Conservation (phyloP, 306 rosid species). For the Corylus americana region DNA sequence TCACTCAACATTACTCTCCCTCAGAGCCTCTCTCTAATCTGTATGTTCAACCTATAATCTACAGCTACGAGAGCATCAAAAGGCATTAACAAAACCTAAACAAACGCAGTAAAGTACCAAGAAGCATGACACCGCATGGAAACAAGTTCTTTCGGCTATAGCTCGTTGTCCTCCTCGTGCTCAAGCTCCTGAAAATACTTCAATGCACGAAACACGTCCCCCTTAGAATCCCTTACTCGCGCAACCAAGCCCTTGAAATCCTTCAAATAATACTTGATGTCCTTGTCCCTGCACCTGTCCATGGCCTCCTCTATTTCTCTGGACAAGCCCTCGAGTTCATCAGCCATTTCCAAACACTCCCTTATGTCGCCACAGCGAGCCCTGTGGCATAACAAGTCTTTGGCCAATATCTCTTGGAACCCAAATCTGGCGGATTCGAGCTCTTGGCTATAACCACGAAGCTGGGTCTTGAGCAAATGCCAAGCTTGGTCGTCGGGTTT, state of each 20-base stretch:
- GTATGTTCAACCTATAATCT: not conserved
- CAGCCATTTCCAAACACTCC: slow-evolving; percentile 16
- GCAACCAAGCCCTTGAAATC: slow-evolving; percentile 3
- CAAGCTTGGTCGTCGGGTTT: slow-evolving; percentile 12
- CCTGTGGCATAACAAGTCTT: slow-evolving; percentile 3
- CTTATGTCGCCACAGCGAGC: not conserved
- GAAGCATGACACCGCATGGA: not conserved
- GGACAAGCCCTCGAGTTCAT: slow-evolving; percentile 7
- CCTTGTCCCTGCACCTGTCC: slow-evolving; percentile 2
- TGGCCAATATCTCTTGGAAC: slow-evolving; percentile 4
- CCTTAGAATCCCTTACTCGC: not conserved
- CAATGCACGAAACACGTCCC: not conserved
- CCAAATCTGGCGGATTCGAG: slow-evolving; percentile 1
- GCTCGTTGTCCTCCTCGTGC: not conserved
- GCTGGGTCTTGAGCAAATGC: slow-evolving; percentile 8
- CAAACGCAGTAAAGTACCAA: not conserved
- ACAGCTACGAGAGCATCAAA: not conserved
- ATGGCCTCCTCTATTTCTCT: slow-evolving; percentile 3
- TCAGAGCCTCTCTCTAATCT: not conserved
- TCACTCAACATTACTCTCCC: not conserved
- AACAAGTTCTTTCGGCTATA: not conserved
- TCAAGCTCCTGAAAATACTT: slow-evolving; percentile 23
- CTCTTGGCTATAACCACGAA: not conserved
- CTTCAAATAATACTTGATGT: not conserved
- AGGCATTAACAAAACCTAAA: not conserved